Evolutionary conservation across 345 rosid genomes (phyloP).

Genomic region (Lenwebbia sp.): DNA sequence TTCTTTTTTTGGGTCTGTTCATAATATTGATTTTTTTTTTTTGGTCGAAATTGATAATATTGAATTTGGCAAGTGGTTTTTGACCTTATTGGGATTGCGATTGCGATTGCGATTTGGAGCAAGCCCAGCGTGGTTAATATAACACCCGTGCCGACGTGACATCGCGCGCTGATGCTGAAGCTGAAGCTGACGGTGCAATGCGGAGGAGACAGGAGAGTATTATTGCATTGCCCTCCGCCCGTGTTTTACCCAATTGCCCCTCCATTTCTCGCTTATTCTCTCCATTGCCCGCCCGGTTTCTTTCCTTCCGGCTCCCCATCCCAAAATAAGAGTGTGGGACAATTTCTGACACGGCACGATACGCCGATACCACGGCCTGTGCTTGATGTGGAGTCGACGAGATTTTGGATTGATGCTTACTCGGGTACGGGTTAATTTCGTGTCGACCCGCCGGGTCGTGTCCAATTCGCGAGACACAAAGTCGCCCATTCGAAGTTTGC

Average conservation of each 20-base stretch:
- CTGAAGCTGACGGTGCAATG: neutral
- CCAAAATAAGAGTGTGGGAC: accelerated
- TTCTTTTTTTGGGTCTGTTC: neutral
- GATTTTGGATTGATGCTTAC: neutral
- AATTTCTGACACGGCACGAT: neutral
- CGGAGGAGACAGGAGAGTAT: neutral
- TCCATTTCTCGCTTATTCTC: accelerated
- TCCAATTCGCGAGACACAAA: accelerated
- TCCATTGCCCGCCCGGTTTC: accelerated
- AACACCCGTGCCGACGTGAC: neutral
- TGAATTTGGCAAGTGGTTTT: neutral
- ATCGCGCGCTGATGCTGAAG: neutral
- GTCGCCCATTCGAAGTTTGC: too few relatives aligned
- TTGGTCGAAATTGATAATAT: neutral
- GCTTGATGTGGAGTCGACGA: neutral
- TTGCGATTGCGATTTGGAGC: neutral
- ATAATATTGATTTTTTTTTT: neutral
- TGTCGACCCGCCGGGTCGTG: neutral
- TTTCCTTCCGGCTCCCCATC: accelerated
- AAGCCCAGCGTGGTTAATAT: neutral
- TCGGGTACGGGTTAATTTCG: accelerated
- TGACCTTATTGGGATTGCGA: neutral
- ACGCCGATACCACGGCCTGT: too few relatives aligned
- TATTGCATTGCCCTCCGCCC: neutral
- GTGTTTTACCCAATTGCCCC: neutral